Conservation (phyloP, 805 yeast genomes). For the Candida chauliodis region DNA sequence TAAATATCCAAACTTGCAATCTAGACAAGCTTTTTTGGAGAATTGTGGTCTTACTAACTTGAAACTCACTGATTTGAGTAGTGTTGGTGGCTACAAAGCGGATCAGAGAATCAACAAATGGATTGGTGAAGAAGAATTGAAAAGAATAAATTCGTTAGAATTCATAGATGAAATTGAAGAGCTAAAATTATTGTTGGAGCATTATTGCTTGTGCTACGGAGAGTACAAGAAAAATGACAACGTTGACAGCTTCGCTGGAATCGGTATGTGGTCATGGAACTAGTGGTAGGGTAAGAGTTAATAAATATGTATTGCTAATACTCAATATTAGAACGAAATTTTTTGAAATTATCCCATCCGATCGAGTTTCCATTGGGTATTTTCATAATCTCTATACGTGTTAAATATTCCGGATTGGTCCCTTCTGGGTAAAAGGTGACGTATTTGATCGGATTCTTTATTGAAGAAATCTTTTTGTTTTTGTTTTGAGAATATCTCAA, state of each 20-base stretch:
- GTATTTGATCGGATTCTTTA: slow-evolving; percentile 36
- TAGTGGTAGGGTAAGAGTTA: too few species aligned
- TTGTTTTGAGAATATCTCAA: slow-evolving; percentile 18
- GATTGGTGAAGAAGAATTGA: slow-evolving; percentile 39
- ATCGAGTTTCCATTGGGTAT: slow-evolving; percentile 41
- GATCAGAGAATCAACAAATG: slow-evolving; percentile 29
- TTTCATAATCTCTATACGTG: slow-evolving; percentile 36
- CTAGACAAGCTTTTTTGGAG: slow-evolving; percentile 22
- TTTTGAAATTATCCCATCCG: slow-evolving; percentile 43
- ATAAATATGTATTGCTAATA: too few species aligned
- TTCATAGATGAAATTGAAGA: slow-evolving; percentile 76
- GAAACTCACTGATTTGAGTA: slow-evolving; percentile 45
- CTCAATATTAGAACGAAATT: too few species aligned
- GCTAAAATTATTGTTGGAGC: slow-evolving; percentile 54
- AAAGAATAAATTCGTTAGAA: slow-evolving; percentile 52
- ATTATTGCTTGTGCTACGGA: slow-evolving; percentile 48
- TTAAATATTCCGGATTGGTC: slow-evolving; percentile 30
- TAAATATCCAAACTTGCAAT: slow-evolving; percentile 43
- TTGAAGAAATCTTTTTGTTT: slow-evolving; percentile 12
- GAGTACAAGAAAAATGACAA: slow-evolving; percentile 13
- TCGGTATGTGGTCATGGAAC: slow-evolving; percentile 6
- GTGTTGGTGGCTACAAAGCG: slow-evolving; percentile 36
- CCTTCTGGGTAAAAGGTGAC: slow-evolving; percentile 27
- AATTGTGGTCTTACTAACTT: slow-evolving; percentile 25
- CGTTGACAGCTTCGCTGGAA: slow-evolving; percentile 4